Evolutionary conservation across 2,329 filamentous ascomycete species (phyloP).

Genomic region (Didymella lethalis): DNA sequence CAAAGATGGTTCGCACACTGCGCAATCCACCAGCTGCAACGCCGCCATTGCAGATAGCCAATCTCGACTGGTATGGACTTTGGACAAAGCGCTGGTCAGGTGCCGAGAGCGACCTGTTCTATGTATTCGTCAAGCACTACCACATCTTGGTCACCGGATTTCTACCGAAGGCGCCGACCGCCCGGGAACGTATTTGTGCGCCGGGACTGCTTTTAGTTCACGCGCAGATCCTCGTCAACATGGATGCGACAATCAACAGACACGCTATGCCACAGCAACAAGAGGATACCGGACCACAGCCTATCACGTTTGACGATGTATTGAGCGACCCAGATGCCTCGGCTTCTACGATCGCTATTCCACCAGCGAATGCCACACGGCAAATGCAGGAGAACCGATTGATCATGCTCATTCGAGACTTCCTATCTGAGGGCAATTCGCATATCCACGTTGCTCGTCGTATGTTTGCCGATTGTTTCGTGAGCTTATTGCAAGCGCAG

Average conservation of each 20-base stretch:
- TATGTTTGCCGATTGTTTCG: conserved; percentile 79
- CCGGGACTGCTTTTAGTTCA: conserved; percentile 84
- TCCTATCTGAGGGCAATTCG: conserved; percentile 69
- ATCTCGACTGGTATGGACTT: conserved; percentile 83
- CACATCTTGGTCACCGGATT: conserved; percentile 78
- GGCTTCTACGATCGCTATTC: conserved; percentile 67
- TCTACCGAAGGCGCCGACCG: conserved; percentile 56
- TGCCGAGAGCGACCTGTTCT: conserved; percentile 86
- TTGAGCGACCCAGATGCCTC: conserved; percentile 71
- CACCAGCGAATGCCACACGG: conserved; percentile 74
- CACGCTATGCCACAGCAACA: conserved; percentile 58
- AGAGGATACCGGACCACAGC: conserved; percentile 53
- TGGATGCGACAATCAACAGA: conserved; percentile 85
- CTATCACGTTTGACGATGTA: conserved; percentile 72
- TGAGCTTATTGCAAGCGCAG: conserved; percentile 74
- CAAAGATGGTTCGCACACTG: conserved; percentile 66
- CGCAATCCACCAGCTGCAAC: conserved; percentile 65
- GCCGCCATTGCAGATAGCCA: conserved; percentile 71
- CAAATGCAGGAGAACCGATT: conserved; percentile 90
- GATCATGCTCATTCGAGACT: conserved; percentile 81
- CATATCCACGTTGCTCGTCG: conserved; percentile 65
- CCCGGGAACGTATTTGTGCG: conserved; percentile 67
- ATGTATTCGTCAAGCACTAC: conserved; percentile 89
- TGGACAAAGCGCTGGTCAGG: conserved; percentile 90
- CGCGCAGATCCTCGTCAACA: conserved; percentile 77